Percentiles rank a stretch among this genome's conserved stretches.
Conservation (phyloP, 345 rosid genomes). For the Cardamine occulta region DNA sequence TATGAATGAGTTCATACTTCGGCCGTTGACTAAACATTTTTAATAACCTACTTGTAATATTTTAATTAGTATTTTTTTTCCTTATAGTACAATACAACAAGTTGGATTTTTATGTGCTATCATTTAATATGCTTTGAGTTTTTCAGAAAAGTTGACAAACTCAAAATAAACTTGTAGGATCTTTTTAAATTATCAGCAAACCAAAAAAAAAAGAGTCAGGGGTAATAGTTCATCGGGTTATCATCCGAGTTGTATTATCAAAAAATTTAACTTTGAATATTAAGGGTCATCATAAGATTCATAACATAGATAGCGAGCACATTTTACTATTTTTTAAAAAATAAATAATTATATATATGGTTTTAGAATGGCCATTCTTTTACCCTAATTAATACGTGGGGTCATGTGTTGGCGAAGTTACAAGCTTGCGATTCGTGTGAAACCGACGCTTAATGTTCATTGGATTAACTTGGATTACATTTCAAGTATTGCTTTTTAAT, state of each 20-base stretch:
- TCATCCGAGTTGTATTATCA: background rate
- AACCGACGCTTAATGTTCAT: constrained; percentile 23
- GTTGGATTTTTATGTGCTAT: background rate
- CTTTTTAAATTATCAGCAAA: background rate
- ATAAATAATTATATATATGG: too few relatives aligned
- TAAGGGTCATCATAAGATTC: background rate
- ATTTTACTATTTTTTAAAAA: background rate
- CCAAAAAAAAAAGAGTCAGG: background rate
- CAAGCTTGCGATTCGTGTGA: constrained; percentile 21
- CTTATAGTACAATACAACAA: background rate
- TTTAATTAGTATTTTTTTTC: constrained; percentile 7
- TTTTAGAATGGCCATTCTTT: too few relatives aligned
- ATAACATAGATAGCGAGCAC: background rate
- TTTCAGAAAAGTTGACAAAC: constrained; percentile 1
- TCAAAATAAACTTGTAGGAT: background rate
- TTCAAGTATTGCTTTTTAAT: constrained; percentile 19
- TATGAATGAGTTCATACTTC: constrained; percentile 11
- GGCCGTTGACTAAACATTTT: constrained; percentile 31
- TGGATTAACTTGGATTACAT: constrained; percentile 25
- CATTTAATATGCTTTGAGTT: constrained; percentile 6
- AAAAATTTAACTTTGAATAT: background rate
- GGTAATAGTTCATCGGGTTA: background rate
- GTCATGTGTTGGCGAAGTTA: constrained; percentile 12
- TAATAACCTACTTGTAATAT: constrained; percentile 9
- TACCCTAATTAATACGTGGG: background rate